Base-by-base conservation (phyloP, 176 grass and related monocot genomes). In the Calamus simplicifolius region DNA sequence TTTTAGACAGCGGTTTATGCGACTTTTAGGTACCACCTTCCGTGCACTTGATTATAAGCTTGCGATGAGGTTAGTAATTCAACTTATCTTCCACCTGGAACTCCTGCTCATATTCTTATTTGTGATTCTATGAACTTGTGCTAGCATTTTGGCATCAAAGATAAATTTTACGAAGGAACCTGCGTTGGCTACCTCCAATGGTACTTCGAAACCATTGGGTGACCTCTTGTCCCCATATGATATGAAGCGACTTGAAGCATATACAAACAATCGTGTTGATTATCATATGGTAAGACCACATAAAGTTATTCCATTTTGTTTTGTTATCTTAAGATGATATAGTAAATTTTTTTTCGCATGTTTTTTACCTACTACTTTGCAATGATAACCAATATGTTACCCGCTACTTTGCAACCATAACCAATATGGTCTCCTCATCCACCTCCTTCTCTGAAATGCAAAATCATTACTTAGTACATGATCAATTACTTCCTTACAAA, bases 211-310 rank as follows among this genome's bases (percentile, higher is more conserved):
- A 52, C 75, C 75, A 75, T 19, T 76, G 66, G 57, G 71, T 25
- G 62, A 90, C 5, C 49, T 82, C 65, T 58, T 97, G 65, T 82
- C 87, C 15, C 72, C 92, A 28, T 76, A 97, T 88, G 87, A 97
- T 64, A 85, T 91, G 86, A 87, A 96, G 61, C 74, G 91, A 16
- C 73, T 96, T 18, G 86, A 96, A 74, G 86, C 86, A 51, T 96
- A 96, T 73, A 87, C 86, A 5, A 90, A 90, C 78, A 90, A 90
- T 81, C 71, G 83, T 65, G 91, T 85, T 8, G 91, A 96, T 67
- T 96, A 84, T 78, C 91, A 87, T 69, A 71, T 96, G 91, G 92
- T 96, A 75, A 77, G 90, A 76, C 21, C 21, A 23, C 21, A 23
- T 0, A 23, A 23, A 23, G 21, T 23, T 23, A 23, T 23, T 23